Evolutionary conservation across 306 rosid genomes (phyloP), one percentile per base, ranked within the genome.

Genomic region (Begonia masoniana): DNA sequence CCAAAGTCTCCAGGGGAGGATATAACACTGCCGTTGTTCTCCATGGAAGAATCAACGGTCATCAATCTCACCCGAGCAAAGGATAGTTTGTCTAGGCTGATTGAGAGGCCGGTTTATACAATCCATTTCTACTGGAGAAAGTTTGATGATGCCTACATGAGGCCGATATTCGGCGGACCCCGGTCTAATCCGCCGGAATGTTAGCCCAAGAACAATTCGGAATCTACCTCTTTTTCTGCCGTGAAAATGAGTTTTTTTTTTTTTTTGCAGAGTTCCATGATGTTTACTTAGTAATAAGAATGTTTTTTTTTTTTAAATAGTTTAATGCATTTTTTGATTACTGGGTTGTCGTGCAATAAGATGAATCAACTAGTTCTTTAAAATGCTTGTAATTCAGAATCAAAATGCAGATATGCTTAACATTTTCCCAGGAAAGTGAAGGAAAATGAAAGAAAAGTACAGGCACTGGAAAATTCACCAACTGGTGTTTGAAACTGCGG

Each of bases 101-200:
- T 89, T 15, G 97, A 74, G 63, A 80, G 89, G 41, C 97, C 97
- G 2, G 83, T 78, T 4, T 71, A 68, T 72, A 82, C 94, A 57
- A 76, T 74, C 60, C 95, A 89, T 61, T 62, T 21, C 62, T 89
- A 78, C 57, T 85, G 95, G 97, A 89, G 94, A 60, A 82, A 39
- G 51, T 89, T 89, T 52, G 97, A 85, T 69, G 80, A 89, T 69
- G 64, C 80, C 54, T 85, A 76, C 71, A 85, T 89, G 97, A 85
- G 97, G 73, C 97, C 97, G 1, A 23, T 89, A 31, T 89, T 89
- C 58, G 94, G 95, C 7, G 97, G 95, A 41, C 85, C 95, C 23
- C 43, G n/a, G 43, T 13, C 11, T 10, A 41, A 52, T 39, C 67
- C 16, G 10, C 56, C 70, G 10, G 59, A 57, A 10, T 68, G 79